A percentile compares a stretch with the other conserved stretches of the same genome.
Evolutionary conservation across 192 early-diverging fungal species (phyloP).

Genomic region (Jimgerdemannia lactiflua): DNA sequence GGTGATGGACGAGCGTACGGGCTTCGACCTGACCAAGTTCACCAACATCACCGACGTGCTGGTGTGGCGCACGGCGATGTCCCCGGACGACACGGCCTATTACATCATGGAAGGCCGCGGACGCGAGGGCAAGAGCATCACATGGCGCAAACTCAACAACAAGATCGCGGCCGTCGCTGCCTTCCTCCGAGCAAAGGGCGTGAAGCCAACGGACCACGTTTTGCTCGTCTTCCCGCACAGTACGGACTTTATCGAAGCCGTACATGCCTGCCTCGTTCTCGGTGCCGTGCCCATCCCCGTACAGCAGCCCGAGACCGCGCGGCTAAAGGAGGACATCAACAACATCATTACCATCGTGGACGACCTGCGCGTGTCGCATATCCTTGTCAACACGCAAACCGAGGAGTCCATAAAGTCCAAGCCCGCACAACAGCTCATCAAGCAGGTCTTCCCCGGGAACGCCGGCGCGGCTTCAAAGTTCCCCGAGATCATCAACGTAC

Average conservation of each 20-base stretch:
- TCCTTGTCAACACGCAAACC: constrained; percentile 60
- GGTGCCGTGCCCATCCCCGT: constrained; percentile 73
- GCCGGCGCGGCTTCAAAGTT: constrained; percentile 36
- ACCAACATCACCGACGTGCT: constrained; percentile 68
- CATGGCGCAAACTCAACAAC: constrained; percentile 66
- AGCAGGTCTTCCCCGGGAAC: constrained; percentile 37
- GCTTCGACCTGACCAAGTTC: constrained; percentile 66
- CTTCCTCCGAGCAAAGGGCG: constrained; percentile 58
- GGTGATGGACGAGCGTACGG: constrained; percentile 68
- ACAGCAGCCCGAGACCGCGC: constrained; percentile 58
- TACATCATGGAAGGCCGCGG: constrained; percentile 54
- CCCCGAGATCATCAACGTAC: constrained; percentile 57
- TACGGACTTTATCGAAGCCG: constrained; percentile 62
- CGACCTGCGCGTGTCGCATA: constrained; percentile 55
- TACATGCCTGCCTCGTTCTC: constrained; percentile 81
- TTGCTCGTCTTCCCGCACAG: constrained; percentile 65
- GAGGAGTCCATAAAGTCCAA: constrained; percentile 70
- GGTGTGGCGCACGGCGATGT: constrained; percentile 62
- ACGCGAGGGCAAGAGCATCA: constrained; percentile 59
- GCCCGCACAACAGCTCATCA: constrained; percentile 51
- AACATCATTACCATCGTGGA: constrained; percentile 55
- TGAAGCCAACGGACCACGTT: constrained; percentile 54
- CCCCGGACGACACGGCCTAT: constrained; percentile 65
- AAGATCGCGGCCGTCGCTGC: constrained; percentile 65
- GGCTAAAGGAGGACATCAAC: constrained; percentile 68